Base-by-base conservation (phyloP, 176 grass and related monocot species). In the Triticum timopheevii region DNA sequence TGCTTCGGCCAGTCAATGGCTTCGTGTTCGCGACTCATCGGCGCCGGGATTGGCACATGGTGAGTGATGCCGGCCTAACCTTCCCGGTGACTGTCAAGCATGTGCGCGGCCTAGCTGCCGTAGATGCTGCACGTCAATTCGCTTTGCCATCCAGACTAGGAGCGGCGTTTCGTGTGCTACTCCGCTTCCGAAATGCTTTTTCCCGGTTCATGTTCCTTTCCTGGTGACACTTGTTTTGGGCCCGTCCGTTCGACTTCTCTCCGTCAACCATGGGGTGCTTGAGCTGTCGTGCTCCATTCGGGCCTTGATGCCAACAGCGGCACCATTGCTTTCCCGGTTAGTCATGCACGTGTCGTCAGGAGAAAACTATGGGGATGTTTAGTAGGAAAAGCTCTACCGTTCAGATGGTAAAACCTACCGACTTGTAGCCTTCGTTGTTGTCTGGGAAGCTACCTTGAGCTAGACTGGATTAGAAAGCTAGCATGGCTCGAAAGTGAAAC, bases 11-110 rank as follows among this genome's bases (percentile, higher is more conserved):
- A 19, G 16, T 54, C 50, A 54, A 54, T 54, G 50, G 50, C 50
- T 54, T 7, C 50, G 50, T 54, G 50, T 54, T 54, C 50, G 50
- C 19, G 15, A 54, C 50, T 54, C 16, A 19, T 54, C 50, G 16
- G 50, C 50, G 16, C 50, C 6, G 4, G 5, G 78, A 59, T n/a
- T 10, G 44, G 47, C 3, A 15, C 16, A 36, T 3, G 16, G 36
- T 76, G 80, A 87, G 47, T 76, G 89, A 87, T 30, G 45, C 35
- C 61, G 75, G 25, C 67, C 54, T 31, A 39, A 77, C 49, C 39
- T 24, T 27, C 44, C 44, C 44, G 2, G 31, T 2, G 68, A 84
- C 4, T 2, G 22, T 11, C 69, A 10, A 20, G 15, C 42, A 23
- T 58, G 22, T 69, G 61, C 7, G 30, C 52, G 7, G 31, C 20